Evolutionary conservation across 1,139 yeast species (phyloP), one percentile per base, ranked within the genome.

Genomic region (Yamadazyma songkhlaensis): DNA sequence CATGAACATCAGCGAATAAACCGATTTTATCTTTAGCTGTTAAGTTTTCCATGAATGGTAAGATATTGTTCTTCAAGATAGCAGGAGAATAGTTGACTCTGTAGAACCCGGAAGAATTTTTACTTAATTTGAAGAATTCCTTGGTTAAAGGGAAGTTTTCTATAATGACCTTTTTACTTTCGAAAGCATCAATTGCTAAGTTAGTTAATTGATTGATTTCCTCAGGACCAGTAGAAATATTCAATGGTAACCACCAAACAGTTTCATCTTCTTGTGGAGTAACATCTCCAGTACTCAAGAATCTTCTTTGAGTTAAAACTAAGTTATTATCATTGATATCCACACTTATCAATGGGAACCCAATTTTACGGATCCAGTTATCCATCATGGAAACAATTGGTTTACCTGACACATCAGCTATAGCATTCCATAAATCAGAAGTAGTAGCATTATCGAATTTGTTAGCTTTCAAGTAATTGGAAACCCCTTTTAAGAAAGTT

Each of bases 301-400:
- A 87, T 54, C 96, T 77, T 55, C 84, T 73, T 65, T 87, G 95
- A 35, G 68, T 71, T 39, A 85, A 68, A 10, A 67, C 68, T 49
- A 85, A 63, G 32, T 68, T 57, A 36, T 64, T 58, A n/a, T 53
- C 56, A 9, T 57, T 51, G 21, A 58, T 62, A 25, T 59, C 67
- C 23, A 85, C 92, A 37, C 79, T 68, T 34, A 88, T 67, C 12
- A 87, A 73, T n/a, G 96, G 96, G 67, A 73, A 87, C 5, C 96
- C 96, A 43, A 85, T 81, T 56, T 81, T 78, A 47, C 79, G 76
- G 40, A 92, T 86, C 96, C 96, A 88, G 37, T 77, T 69, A 47
- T 79, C 76, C 95, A 88, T 87, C 49, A 83, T 79, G 42, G 67
- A 59, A 46, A 73, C 74, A 38, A 88, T 84, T 42, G 88, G 87